A percentile compares a stretch with the other conserved stretches of the same genome.
These are phyloP conservation scores for Lagerstroemia speciosa DNA, from an alignment of 345 rosid species.

Conservation along the genomic window DNA sequence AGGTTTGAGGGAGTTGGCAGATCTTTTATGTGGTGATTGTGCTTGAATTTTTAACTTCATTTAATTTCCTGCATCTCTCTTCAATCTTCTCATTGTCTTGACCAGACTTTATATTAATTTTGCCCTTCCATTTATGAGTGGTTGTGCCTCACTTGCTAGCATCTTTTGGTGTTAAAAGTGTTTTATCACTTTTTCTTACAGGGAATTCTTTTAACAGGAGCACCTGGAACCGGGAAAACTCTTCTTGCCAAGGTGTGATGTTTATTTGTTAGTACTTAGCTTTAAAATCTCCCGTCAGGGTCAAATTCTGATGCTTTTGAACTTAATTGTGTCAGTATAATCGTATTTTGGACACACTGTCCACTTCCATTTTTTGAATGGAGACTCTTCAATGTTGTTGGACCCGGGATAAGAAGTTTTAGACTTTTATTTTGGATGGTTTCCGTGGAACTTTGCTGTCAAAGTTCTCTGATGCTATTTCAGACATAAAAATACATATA, in stretches of 20 bases:
- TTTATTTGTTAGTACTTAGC: constrained; percentile 1
- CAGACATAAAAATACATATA: too few species aligned
- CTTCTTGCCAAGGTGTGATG: constrained; percentile 80
- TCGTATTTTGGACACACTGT: neutral
- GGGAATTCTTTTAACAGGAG: constrained; percentile 99
- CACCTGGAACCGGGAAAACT: constrained; percentile 99
- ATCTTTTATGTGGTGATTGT: neutral
- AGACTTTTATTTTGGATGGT: neutral
- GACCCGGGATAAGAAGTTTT: neutral
- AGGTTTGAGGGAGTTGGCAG: neutral
- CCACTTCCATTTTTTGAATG: neutral
- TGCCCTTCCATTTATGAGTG: neutral
- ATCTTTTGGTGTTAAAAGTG: neutral
- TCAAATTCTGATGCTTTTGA: neutral
- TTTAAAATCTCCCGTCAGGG: neutral
- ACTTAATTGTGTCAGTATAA: neutral
- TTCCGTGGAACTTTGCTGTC: neutral
- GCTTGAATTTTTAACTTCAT: neutral
- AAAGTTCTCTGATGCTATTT: too few species aligned
- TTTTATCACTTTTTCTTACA: constrained; percentile 22
- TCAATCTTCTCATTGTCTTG: neutral
- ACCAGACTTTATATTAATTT: neutral
- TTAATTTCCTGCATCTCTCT: neutral
- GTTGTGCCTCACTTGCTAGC: neutral
- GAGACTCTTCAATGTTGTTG: too few species aligned